phyloP scores from a whole-genome alignment of 1,284 basidiomycete genomes.

The Volvariella surrecta region DNA sequence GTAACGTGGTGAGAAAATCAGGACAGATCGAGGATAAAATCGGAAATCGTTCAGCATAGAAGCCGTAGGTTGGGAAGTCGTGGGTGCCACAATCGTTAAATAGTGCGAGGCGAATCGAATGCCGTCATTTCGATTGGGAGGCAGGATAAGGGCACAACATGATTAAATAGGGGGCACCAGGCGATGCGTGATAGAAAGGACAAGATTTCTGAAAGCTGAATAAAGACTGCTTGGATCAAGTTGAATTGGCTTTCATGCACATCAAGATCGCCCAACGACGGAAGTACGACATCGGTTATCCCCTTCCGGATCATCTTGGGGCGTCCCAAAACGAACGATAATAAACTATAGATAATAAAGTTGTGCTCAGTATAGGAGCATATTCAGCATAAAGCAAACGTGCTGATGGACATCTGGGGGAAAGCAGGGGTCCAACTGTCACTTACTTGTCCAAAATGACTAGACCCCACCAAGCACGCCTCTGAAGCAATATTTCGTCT shows the following conservation, averaged over 20 bases:
- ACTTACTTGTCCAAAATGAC: constrained; percentile 37
- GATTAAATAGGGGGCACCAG: too few relatives aligned
- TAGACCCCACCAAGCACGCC: constrained; percentile 41
- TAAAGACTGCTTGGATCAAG: constrained; percentile 26
- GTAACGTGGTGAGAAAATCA: too few relatives aligned
- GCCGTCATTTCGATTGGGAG: too few relatives aligned
- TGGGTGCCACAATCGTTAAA: too few relatives aligned
- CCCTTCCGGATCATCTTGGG: constrained; percentile 33
- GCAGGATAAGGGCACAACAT: too few relatives aligned
- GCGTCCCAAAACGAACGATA: constrained; percentile 35
- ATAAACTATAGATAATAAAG: constrained; percentile 23
- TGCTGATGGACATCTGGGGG: background rate
- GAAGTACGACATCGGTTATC: constrained; percentile 28
- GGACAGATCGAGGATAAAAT: too few relatives aligned
- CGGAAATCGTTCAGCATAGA: too few relatives aligned
- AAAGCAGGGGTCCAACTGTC: constrained; percentile 5
- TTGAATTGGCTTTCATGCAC: constrained; percentile 26
- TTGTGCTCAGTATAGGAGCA: background rate
- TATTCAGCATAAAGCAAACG: constrained; percentile 6
- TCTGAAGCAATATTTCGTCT: constrained; percentile 34
- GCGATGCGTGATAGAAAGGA: too few relatives aligned
- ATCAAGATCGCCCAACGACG: constrained; percentile 23
- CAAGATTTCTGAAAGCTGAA: constrained; percentile 30
- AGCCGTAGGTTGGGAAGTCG: too few relatives aligned
- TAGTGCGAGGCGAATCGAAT: too few relatives aligned